Evolutionary conservation across 78 protist species (phyloP).

Genomic region (Mastigamoeba balamuthi): DNA sequence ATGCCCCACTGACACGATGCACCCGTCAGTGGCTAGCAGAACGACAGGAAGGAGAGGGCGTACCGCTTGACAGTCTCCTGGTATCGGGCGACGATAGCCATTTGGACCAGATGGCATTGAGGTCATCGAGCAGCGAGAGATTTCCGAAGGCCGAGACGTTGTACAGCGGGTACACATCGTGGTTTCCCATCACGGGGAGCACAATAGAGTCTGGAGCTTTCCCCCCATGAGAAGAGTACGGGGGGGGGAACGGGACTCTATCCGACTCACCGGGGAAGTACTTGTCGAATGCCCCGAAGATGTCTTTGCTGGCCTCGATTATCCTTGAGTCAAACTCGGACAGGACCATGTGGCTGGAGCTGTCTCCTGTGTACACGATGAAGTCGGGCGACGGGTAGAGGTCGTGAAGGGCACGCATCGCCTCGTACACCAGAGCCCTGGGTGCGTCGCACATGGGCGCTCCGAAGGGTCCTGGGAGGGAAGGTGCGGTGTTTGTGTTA

Average conservation of each 20-base stretch:
- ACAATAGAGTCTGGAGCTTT: slow-evolving; percentile 13
- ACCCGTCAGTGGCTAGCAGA: slow-evolving; percentile 8
- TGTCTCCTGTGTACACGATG: slow-evolving; percentile 32
- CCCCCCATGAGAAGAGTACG: neutral
- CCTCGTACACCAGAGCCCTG: slow-evolving; percentile 13
- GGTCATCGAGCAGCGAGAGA: slow-evolving; percentile 18
- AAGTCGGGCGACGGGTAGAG: slow-evolving; percentile 1
- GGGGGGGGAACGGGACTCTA: too few species aligned
- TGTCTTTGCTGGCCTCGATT: neutral
- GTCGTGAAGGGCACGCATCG: slow-evolving; percentile 1
- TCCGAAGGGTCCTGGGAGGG: too few species aligned
- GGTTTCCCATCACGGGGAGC: slow-evolving; percentile 27
- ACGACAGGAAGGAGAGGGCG: too few species aligned
- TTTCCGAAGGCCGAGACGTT: slow-evolving; percentile 9
- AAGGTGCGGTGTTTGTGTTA: too few species aligned
- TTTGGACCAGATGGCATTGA: slow-evolving; percentile 11
- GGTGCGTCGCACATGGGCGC: too few species aligned
- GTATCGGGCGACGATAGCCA: slow-evolving; percentile 13
- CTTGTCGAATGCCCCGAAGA: too few species aligned
- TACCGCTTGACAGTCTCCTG: slow-evolving; percentile 1
- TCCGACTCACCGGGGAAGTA: too few species aligned
- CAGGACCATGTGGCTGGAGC: slow-evolving; percentile 36
- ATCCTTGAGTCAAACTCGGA: slow-evolving; percentile 1
- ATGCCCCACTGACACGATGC: slow-evolving; percentile 10
- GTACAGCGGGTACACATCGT: slow-evolving; percentile 29